These are phyloP conservation scores for Boechera divaricarpa DNA, from an alignment of 345 rosid genomes.

Conservation along the genomic window DNA sequence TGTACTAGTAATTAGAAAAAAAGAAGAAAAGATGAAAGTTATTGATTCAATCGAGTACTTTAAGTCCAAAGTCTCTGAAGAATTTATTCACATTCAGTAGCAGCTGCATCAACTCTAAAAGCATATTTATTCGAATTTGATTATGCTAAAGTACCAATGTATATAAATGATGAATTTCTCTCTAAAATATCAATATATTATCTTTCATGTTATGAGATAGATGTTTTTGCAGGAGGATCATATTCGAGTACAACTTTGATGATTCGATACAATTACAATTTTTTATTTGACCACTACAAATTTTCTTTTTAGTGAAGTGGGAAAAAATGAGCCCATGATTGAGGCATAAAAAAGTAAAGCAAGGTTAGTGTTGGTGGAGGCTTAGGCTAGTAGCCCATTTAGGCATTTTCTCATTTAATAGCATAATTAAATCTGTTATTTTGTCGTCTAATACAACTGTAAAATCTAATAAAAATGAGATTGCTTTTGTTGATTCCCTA, in stretches of 20 bases:
- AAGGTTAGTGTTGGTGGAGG: conserved; percentile 44
- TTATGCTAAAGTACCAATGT: conserved; percentile 36
- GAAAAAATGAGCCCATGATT: conserved; percentile 35
- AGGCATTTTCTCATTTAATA: conserved; percentile 22
- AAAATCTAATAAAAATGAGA: conserved; percentile 27
- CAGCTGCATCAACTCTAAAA: conserved; percentile 36
- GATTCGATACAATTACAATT: conserved; percentile 25
- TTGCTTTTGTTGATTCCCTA: conserved; percentile 35
- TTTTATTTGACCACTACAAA: conserved; percentile 26
- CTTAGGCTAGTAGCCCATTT: conserved; percentile 41
- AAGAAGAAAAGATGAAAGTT: conserved; percentile 1
- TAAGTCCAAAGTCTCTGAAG: conserved; percentile 35
- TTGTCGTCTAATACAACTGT: conserved; percentile 37
- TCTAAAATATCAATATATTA: conserved; percentile 14
- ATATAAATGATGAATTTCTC: background rate
- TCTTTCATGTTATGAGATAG: conserved; percentile 5
- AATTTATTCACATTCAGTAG: conserved; percentile 42
- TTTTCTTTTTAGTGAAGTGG: conserved; percentile 18
- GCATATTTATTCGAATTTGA: conserved; percentile 29
- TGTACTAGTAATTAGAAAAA: background rate
- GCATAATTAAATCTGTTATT: conserved; percentile 24
- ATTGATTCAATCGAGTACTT: conserved; percentile 42
- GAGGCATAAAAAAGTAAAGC: conserved; percentile 33
- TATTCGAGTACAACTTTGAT: conserved; percentile 36
- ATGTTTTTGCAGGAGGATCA: conserved; percentile 34